Base-by-base conservation (phyloP, 2,329 filamentous ascomycete genomes). In the Zasmidium angulare region DNA sequence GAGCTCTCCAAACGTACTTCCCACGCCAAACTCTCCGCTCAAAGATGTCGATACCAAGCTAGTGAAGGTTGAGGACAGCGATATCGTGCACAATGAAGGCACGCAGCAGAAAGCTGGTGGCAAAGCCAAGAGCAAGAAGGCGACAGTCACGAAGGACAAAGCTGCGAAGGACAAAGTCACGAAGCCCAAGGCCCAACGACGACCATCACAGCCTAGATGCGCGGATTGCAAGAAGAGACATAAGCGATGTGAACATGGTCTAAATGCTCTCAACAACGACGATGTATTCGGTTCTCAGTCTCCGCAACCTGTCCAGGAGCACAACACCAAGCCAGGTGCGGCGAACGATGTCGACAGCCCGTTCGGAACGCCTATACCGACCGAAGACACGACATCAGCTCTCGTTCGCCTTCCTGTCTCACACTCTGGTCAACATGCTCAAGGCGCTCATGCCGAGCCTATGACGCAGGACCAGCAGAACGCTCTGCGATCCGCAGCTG, bases 151-250 rank as follows among this genome's bases (percentile, higher is more conserved):
- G 7, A 36, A 36, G 29, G 7, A 12, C 55, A n/a, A 36, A 53
- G 56, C 50, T 19, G 2, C 36, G 31, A 36, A 46, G 40, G 14
- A 19, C 11, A 43, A 43, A 19, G 36, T 19, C 36, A 19, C 11
- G 7, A 43, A 43, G 36, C 36, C 36, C 36, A 43, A 43, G 36
- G 14, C 36, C 6, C 36, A 14, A 17, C 36, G 36, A 3, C 36
- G 36, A 17, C 7, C 36, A 43, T 46, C 29, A 26, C 26, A 43
- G 26, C 50, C 50, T 22, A 50, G 56, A 22, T 58, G 56, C 23
- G 48, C 21, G n/a, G 22, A 46, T 11, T 58, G 56, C 43, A 58
- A 53, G 26, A 50, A 46, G 26, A 43, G n/a, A 20, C 56, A 58
- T 26, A 53, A 19, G 24, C 46, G 47, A 19, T 55, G 53, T 26